Conservation (phyloP, 345 rosid species). For the Dipteronia sinensis region DNA sequence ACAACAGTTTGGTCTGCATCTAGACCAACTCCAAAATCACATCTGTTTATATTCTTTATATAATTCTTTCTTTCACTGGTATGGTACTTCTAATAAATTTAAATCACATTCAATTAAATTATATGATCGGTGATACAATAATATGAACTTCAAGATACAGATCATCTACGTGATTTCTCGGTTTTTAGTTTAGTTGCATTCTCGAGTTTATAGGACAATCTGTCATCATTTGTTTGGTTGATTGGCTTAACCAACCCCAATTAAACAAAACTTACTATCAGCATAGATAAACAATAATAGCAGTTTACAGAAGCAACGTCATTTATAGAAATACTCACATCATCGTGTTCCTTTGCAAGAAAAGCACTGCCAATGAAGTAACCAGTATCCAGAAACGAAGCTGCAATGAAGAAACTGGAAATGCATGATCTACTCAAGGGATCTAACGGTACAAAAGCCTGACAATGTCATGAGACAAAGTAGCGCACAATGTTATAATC, state of each 20-base stretch:
- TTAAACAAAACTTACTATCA: not conserved
- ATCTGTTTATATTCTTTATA: too few relatives aligned
- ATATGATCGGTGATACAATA: too few relatives aligned
- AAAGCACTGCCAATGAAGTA: conserved; percentile 58
- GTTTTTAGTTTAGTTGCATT: too few relatives aligned
- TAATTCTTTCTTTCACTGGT: too few relatives aligned
- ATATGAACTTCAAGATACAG: too few relatives aligned
- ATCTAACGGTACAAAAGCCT: conserved; percentile 45
- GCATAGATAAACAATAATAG: not conserved
- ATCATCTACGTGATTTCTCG: too few relatives aligned
- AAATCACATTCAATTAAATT: too few relatives aligned
- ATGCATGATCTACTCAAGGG: conserved; percentile 59
- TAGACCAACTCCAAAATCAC: not conserved
- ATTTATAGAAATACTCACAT: conserved; percentile 43
- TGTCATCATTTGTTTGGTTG: not conserved
- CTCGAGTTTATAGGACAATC: not conserved
- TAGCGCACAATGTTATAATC: not conserved
- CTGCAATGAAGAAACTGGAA: conserved; percentile 45
- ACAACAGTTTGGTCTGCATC: not conserved
- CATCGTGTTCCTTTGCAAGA: conserved; percentile 48
- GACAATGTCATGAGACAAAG: conserved; percentile 21
- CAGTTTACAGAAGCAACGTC: not conserved
- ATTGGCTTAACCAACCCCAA: not conserved
- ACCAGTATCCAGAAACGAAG: conserved; percentile 54
- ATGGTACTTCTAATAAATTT: too few relatives aligned